Percentiles rank a stretch among this genome's conserved stretches.
Conservation (phyloP, 106 monocot species). For the Dactylorhiza incarnata region DNA sequence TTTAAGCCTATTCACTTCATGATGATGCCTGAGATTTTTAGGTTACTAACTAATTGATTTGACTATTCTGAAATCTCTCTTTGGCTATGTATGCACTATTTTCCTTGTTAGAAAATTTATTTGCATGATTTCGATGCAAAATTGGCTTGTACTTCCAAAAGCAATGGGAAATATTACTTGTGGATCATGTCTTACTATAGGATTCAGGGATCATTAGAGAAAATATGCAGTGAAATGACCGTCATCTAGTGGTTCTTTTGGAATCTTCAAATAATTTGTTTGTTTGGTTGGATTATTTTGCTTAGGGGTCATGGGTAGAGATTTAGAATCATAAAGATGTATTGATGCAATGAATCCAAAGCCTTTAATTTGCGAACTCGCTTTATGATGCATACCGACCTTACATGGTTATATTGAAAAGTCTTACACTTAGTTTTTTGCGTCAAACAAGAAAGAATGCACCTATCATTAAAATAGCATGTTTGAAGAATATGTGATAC, state of each 20-base stretch:
- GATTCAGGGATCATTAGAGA: not conserved
- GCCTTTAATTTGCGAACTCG: too few relatives aligned
- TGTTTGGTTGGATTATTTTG: not conserved
- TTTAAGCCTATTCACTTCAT: not conserved
- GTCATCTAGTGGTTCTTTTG: not conserved
- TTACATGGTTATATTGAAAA: too few relatives aligned
- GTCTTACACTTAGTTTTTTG: too few relatives aligned
- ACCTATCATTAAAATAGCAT: not conserved
- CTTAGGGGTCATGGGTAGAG: not conserved
- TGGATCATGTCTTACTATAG: not conserved
- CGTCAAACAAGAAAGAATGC: too few relatives aligned
- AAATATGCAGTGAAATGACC: not conserved
- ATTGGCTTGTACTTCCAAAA: not conserved
- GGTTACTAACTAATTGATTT: not conserved
- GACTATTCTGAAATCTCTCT: not conserved
- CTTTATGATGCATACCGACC: too few relatives aligned
- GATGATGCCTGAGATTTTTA: not conserved
- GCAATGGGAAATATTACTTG: not conserved
- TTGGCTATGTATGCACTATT: not conserved
- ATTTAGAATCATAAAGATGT: not conserved
- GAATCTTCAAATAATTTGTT: not conserved
- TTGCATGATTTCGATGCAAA: constrained; percentile 2
- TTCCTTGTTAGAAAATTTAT: not conserved
- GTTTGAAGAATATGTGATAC: not conserved
- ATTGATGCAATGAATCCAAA: not conserved